phyloP scores from a whole-genome alignment of 352 stramenopile species.

The Bremia lactucae region DNA sequence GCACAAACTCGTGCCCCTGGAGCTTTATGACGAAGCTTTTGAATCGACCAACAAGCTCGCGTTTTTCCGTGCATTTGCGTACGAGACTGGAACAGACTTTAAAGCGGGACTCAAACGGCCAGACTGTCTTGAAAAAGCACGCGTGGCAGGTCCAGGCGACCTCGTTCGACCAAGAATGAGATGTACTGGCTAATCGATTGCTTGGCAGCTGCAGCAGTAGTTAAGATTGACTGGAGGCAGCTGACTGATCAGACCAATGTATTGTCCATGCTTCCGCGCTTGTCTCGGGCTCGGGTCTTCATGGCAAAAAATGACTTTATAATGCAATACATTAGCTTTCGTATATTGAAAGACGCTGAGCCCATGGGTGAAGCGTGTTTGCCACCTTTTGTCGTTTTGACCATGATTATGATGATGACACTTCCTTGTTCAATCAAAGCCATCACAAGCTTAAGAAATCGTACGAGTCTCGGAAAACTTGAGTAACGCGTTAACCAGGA shows the following conservation, averaged over 20 bases:
- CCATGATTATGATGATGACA: conserved; percentile 54
- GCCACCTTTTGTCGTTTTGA: conserved; percentile 29
- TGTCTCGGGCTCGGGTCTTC: conserved; percentile 41
- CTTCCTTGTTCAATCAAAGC: conserved; percentile 71
- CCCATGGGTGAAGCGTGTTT: background rate
- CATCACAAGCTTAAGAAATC: conserved; percentile 72
- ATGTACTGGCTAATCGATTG: conserved; percentile 88
- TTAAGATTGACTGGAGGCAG: too few relatives aligned
- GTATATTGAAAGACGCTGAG: conserved; percentile 4
- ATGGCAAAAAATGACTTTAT: conserved; percentile 58
- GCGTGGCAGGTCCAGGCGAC: conserved; percentile 85
- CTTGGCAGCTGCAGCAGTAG: conserved; percentile 72
- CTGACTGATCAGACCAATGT: conserved; percentile 8
- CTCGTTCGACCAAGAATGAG: conserved; percentile 82
- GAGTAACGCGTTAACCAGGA: conserved; percentile 76
- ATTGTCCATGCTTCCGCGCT: conserved; percentile 23
- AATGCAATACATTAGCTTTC: conserved; percentile 35
- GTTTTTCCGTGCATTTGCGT: conserved; percentile 91
- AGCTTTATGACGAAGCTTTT: conserved; percentile 97
- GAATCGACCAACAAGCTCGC: conserved; percentile 88
- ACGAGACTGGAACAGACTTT: conserved; percentile 91
- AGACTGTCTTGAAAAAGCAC: conserved; percentile 82
- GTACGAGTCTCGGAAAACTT: conserved; percentile 74
- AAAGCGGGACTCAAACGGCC: conserved; percentile 72
- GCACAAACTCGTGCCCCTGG: conserved; percentile 97